These are phyloP conservation scores for Myriosclerotinia duriaeana DNA, from an alignment of 2,329 filamentous ascomycete genomes.

Conservation along the genomic window DNA sequence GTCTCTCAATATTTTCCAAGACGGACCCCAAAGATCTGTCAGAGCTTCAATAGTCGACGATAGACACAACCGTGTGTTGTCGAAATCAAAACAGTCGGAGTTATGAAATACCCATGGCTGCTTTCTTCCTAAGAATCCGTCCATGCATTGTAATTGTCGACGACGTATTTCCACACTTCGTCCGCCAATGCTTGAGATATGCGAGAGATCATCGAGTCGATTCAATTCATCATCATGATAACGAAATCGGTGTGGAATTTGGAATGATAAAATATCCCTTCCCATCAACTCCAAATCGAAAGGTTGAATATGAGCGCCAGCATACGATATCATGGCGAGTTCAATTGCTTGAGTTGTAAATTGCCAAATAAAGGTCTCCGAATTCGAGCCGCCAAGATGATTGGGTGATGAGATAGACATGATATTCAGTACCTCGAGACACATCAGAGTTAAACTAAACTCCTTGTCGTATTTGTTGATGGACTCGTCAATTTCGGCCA, in stretches of 20 bases:
- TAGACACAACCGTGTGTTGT: not conserved
- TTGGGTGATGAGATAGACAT: not conserved
- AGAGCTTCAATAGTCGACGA: conserved; percentile 22
- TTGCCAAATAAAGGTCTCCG: conserved; percentile 9
- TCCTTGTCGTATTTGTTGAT: not conserved
- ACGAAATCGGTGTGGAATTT: not conserved
- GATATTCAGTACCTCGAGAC: not conserved
- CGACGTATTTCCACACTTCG: not conserved
- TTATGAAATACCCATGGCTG: conserved; percentile 15
- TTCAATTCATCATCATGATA: conserved; percentile 7
- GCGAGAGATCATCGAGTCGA: not conserved
- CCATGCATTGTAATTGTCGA: conserved; percentile 17
- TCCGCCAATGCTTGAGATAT: not conserved
- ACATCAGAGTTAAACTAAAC: not conserved
- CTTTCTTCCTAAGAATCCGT: not conserved
- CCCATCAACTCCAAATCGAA: conserved; percentile 1
- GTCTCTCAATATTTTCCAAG: conserved; percentile 16
- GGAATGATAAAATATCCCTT: not conserved
- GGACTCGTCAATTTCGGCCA: not conserved
- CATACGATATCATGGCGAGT: conserved; percentile 26
- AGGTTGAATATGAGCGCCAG: conserved; percentile 25
- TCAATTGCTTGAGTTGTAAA: conserved; percentile 22
- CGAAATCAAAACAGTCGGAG: not conserved
- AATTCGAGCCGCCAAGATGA: not conserved
- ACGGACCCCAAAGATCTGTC: conserved; percentile 27